phyloP scores from a whole-genome alignment of 2,329 filamentous ascomycete genomes.

The Aspergillus neotritici region DNA sequence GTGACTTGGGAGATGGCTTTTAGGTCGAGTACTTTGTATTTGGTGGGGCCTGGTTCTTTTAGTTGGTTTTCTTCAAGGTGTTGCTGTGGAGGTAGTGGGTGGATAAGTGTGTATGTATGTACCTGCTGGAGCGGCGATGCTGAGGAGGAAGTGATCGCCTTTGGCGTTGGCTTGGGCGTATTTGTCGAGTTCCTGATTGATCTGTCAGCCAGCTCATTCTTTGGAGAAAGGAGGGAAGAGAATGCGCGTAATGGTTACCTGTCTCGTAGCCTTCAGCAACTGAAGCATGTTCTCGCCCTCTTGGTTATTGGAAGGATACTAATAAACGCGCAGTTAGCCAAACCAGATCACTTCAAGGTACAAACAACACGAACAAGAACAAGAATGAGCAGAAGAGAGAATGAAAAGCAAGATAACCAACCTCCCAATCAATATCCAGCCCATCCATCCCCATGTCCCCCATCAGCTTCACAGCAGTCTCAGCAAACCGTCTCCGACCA shows the following conservation, averaged over 20 bases:
- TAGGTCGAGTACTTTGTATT: constrained; percentile 42
- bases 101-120: not conserved
- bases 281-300: constrained; percentile 34
- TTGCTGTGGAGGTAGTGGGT: not conserved
- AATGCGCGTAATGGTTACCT: constrained; percentile 20
- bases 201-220: not conserved
- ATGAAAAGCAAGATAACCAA: not conserved
- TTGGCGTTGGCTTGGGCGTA: constrained; percentile 38
- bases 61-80: not conserved
- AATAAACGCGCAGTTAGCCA: not conserved
- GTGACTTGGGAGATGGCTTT: constrained; percentile 43
- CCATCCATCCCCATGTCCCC: constrained; percentile 66
- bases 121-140: constrained; percentile 44
- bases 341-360: too few species aligned
- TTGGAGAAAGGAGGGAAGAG: not conserved
- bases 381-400: not conserved
- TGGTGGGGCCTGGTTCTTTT: constrained; percentile 29
- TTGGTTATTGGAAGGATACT: constrained; percentile 30
- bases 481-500: constrained; percentile 60
- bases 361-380: not conserved
- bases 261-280: constrained; percentile 28
- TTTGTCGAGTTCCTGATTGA: constrained; percentile 32
- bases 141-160: constrained; percentile 42
- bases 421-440: constrained; percentile 41
- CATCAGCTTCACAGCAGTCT: constrained; percentile 64